Conservation (phyloP, 257 asterid genomes). For the Rubia yunnanensis region DNA sequence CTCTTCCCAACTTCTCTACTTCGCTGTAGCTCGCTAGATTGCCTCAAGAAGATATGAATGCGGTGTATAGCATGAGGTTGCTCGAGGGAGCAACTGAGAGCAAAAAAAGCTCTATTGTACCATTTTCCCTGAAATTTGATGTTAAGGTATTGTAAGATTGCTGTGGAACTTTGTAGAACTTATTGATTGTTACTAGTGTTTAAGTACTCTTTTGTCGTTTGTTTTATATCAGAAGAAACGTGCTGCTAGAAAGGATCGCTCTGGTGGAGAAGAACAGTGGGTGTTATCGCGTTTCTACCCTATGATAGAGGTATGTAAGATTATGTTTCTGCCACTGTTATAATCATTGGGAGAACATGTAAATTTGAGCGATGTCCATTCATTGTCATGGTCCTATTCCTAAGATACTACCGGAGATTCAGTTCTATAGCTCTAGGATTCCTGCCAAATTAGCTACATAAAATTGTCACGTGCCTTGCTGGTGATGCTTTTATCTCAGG, state of each 20-base stretch:
- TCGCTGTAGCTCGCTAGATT: conserved; percentile 69
- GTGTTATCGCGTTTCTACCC: conserved; percentile 96
- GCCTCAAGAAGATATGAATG: conserved; percentile 72
- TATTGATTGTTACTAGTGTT: conserved; percentile 12
- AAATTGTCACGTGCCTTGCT: not conserved
- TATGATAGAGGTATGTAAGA: conserved; percentile 60
- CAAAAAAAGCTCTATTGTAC: conserved; percentile 61
- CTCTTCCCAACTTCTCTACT: not conserved
- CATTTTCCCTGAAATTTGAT: conserved; percentile 86
- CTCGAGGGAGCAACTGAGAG: conserved; percentile 64
- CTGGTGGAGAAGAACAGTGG: conserved; percentile 74
- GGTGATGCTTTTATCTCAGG: not conserved
- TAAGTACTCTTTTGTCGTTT: conserved; percentile 3
- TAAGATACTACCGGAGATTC: not conserved
- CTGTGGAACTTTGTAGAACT: conserved; percentile 9
- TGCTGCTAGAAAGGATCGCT: conserved; percentile 80
- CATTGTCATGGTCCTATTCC: not conserved
- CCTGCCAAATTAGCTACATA: not conserved
- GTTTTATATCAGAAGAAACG: conserved; percentile 64
- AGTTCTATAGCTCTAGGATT: not conserved
- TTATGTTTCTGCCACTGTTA: not conserved
- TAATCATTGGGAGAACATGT: not conserved
- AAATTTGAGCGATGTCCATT: conserved; percentile 1
- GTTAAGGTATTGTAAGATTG: conserved; percentile 54
- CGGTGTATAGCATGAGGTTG: conserved; percentile 90